phyloP scores from a whole-genome alignment of 106 monocot species.

The Platanthera zijinensis region DNA sequence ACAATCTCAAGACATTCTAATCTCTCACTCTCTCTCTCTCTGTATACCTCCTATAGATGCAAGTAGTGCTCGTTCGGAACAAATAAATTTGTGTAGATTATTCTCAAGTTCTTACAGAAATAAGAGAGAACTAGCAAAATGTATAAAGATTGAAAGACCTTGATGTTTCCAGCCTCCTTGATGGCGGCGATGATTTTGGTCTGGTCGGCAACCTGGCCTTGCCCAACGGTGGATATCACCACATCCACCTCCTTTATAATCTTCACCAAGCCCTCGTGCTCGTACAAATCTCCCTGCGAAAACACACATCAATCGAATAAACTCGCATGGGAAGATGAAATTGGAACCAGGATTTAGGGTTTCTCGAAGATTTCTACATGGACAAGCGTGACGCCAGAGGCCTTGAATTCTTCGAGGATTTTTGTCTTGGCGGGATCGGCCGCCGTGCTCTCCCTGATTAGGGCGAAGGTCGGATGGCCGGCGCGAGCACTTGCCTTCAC shows the following conservation, averaged over 20 bases:
- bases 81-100: no score
- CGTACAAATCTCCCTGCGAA: slow-evolving; percentile 19
- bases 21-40: no score
- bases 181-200: slow-evolving; percentile 15
- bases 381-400: slow-evolving; percentile 9
- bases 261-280: slow-evolving; percentile 25
- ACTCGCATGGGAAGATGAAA: neutral
- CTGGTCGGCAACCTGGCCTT: slow-evolving; percentile 15
- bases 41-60: no score
- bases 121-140: neutral
- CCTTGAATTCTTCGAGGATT: slow-evolving; percentile 28
- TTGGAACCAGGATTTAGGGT: neutral
- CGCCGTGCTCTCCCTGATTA: slow-evolving; percentile 25
- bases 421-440: slow-evolving; percentile 36
- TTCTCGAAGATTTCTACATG: slow-evolving; percentile 6
- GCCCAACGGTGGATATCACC: slow-evolving; percentile 15
- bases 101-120: neutral
- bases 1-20: no score
- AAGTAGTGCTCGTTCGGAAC: no score
- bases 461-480: slow-evolving; percentile 30
- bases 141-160: neutral
- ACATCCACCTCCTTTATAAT: slow-evolving; percentile 16
- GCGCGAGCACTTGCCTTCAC: slow-evolving; percentile 18
- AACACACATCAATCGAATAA: neutral
- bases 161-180: slow-evolving; percentile 21